Evolutionary conservation across 2,329 filamentous ascomycete species (phyloP), one percentile per base, ranked within the genome.

Genomic region (Aspergillus sp.): DNA sequence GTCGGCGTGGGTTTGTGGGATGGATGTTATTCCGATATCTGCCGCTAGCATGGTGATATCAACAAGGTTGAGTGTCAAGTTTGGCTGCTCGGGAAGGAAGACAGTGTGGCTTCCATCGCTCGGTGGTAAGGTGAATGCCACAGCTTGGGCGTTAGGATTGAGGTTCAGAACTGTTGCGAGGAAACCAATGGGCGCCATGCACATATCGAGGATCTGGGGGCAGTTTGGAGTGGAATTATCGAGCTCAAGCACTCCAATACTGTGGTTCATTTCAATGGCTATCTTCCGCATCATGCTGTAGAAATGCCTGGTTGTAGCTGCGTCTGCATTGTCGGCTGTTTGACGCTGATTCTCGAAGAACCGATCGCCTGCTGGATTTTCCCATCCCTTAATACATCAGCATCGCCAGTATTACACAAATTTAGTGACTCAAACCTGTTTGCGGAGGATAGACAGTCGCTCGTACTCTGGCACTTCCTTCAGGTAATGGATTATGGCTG

Each of bases 161-260:
- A 62, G 57, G 4, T 65, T 36, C 24, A 83, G 59, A 0, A 74
- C 74, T 8, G 66, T 69, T 0, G 62, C 58, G 3, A 80, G 67
- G 60, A 83, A 86, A 1, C 79, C 83, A 4, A 83, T 83, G 0
- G 83, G 83, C 0, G 83, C 83, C 72, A 81, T 79, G 66, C 83
- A 84, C 59, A 84, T 73, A 60, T 86, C 83, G 1, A 86, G 76
- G n/a, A n/a, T n/a, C n/a, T n/a, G n/a, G n/a, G n/a, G n/a, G n/a
- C n/a, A n/a, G n/a, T n/a, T n/a, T n/a, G n/a, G n/a, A n/a, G n/a
- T n/a, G n/a, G n/a, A n/a, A n/a, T n/a, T n/a, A n/a, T n/a, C n/a
- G n/a, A 11, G 0, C n/a, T 45, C 36, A 64, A 18, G 43, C 53
- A 4, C 13, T 34, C 4, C 13, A 4, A 20, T 30, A 38, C 5